Percentiles rank a stretch among this genome's conserved stretches.
These are phyloP conservation scores for Eleusine indica DNA, from an alignment of 176 grass and related monocot genomes.

Conservation along the genomic window DNA sequence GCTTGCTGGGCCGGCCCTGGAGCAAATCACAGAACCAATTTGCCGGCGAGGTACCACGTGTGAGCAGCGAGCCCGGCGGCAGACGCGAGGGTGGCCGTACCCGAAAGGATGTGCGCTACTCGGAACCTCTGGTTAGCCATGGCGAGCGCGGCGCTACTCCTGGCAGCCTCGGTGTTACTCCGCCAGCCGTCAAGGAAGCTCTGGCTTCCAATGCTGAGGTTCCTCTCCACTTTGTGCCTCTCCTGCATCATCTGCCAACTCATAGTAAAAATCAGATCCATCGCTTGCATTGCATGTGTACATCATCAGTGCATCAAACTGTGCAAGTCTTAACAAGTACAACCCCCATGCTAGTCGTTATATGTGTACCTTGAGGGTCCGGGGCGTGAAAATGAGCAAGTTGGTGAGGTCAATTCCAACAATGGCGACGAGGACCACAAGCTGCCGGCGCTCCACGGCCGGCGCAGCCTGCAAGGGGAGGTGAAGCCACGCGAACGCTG, in stretches of 20 bases:
- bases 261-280: no score
- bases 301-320: background rate
- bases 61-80: slow-evolving; percentile 59
- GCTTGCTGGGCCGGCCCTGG: no score
- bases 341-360: background rate
- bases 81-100: slow-evolving; percentile 47
- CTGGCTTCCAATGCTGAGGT: slow-evolving; percentile 45
- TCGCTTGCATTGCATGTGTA: no score
- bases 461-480: slow-evolving; percentile 47
- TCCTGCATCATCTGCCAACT: slow-evolving; percentile 50
- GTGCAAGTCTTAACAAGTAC: no score
- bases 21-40: slow-evolving; percentile 36
- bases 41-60: slow-evolving; percentile 54
- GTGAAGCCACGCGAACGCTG: slow-evolving; percentile 61
- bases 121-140: slow-evolving; percentile 56
- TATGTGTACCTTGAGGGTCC: slow-evolving; percentile 21
- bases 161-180: slow-evolving; percentile 47
- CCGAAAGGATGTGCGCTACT: slow-evolving; percentile 50
- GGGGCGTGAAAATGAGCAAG: slow-evolving; percentile 62
- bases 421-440: slow-evolving; percentile 55
- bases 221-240: slow-evolving; percentile 62
- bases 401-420: slow-evolving; percentile 65
- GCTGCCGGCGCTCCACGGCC: slow-evolving; percentile 48
- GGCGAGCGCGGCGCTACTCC: slow-evolving; percentile 43
- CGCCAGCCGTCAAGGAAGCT: slow-evolving; percentile 42